phyloP scores from a whole-genome alignment of 2,329 filamentous ascomycete species.

The Trichoderma atroviride region DNA sequence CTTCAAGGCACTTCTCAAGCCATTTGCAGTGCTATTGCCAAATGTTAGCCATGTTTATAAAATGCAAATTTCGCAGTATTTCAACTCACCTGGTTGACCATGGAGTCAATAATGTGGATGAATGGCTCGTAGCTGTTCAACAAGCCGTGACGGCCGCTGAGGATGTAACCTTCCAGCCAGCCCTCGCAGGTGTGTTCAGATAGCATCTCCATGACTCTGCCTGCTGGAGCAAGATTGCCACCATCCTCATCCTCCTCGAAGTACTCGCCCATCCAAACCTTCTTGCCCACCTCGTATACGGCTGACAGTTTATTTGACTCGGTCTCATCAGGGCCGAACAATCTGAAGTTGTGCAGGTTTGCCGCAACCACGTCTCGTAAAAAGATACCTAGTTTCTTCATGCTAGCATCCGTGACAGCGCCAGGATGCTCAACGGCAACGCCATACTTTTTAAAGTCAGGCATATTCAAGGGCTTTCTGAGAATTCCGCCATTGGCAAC shows the following conservation, averaged over 20 bases:
- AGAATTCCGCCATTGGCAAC: conserved; percentile 72
- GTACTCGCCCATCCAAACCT: conserved; percentile 79
- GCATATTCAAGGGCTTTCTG: conserved; percentile 67
- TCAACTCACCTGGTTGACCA: conserved; percentile 69
- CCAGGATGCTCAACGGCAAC: conserved; percentile 65
- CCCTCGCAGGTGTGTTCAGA: conserved; percentile 79
- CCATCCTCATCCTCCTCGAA: conserved; percentile 76
- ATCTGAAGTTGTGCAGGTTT: conserved; percentile 70
- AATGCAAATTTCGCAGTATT: background rate
- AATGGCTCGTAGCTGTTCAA: conserved; percentile 84
- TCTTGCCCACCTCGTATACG: conserved; percentile 75
- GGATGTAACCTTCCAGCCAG: conserved; percentile 78
- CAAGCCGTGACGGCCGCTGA: conserved; percentile 74
- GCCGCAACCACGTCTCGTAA: conserved; percentile 67
- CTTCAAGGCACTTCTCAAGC: conserved; percentile 80
- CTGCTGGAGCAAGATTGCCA: conserved; percentile 68
- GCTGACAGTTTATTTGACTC: conserved; percentile 76
- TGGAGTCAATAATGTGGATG: conserved; percentile 80
- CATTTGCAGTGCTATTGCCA: conserved; percentile 71
- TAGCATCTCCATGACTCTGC: conserved; percentile 83
- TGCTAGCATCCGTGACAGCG: conserved; percentile 60
- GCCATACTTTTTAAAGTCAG: conserved; percentile 70
- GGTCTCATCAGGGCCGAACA: conserved; percentile 80
- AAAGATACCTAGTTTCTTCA: conserved; percentile 70
- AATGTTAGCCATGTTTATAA: conserved; percentile 10